Base-by-base conservation (phyloP, 768 basidiomycete genomes). In the Suillus luteus region DNA sequence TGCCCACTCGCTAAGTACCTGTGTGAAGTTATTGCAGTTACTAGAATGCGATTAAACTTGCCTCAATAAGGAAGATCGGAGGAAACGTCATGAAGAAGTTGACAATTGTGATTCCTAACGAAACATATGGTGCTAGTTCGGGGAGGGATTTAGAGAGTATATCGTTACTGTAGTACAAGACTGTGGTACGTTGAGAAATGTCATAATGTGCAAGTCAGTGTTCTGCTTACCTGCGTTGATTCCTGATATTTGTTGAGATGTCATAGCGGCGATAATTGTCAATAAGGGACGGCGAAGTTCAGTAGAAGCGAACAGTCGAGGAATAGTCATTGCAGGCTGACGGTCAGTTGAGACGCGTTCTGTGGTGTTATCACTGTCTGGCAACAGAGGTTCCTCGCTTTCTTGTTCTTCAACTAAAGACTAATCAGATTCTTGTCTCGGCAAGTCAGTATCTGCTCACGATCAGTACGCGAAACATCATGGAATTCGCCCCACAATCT, bases 161-260 rank as follows among this genome's bases (percentile, higher is more conserved):
- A 55, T 88, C 85, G 68, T 93, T 95, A 76, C 91, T 93, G 77
- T 96, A 96, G 74, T 95, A 96, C 61, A 96, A 81, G 33, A 96
- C 95, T 89, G 72, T 33, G 35, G 63, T 37, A 35, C 27, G 8
- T 41, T 58, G 57, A 58, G 57, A 58, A 31, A 40, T 19, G 27
- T 27, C 27, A 31, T 58, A 7, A 19, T 7, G 17, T 41, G 40
- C 11, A 48, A 57, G 58, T 24, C 65, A 24, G 58, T 5, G 35
- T 55, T 46, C n/a, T 31, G 52, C 68, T 68, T 66, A 86, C 89
- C 84, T 70, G 90, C 91, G 73, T 92, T 93, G 70, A 93, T 88
- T 19, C 92, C 91, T 60, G 92, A 94, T 37, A 93, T 58, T 73
- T 95, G 93, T 67, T 94, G 92, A 33, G 86, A 84, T 22, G 87